Percentiles rank a stretch among this genome's conserved stretches.
phyloP scores from a whole-genome alignment of 352 stramenopile genomes.

The Plasmopara viticola region DNA sequence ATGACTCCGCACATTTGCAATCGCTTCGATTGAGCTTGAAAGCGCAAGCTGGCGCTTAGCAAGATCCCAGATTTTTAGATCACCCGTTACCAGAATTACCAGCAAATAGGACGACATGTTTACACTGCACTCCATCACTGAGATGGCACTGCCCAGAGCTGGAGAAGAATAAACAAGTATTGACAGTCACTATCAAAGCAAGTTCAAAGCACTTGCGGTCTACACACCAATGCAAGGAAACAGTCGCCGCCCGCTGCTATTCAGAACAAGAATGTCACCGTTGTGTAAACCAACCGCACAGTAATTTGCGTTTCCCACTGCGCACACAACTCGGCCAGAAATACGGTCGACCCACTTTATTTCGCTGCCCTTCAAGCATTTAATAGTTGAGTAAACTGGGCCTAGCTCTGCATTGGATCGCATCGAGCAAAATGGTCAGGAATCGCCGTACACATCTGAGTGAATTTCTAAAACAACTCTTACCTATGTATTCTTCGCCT shows the following conservation, averaged over 20 bases:
- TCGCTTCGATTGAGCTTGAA: slow-evolving; percentile 56
- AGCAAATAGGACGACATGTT: slow-evolving; percentile 59
- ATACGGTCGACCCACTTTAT: slow-evolving; percentile 81
- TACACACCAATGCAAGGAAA: slow-evolving; percentile 74
- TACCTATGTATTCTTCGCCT: slow-evolving; percentile 41
- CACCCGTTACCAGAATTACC: slow-evolving; percentile 55
- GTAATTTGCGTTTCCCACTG: slow-evolving; percentile 57
- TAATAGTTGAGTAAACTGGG: slow-evolving; percentile 64
- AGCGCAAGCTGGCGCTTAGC: slow-evolving; percentile 37
- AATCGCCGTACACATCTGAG: not conserved
- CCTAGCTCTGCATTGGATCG: slow-evolving; percentile 35
- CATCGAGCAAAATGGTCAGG: not conserved
- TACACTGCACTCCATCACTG: slow-evolving; percentile 67
- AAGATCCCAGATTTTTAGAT: slow-evolving; percentile 74
- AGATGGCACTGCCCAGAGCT: slow-evolving; percentile 61
- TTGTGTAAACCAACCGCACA: slow-evolving; percentile 55
- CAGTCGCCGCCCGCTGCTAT: slow-evolving; percentile 48
- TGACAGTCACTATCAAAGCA: slow-evolving; percentile 2
- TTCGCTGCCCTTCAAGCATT: slow-evolving; percentile 44
- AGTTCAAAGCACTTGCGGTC: not conserved
- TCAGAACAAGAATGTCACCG: slow-evolving; percentile 66
- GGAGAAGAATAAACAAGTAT: slow-evolving; percentile 1
- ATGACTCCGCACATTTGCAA: slow-evolving; percentile 37
- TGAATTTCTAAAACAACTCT: slow-evolving; percentile 3
- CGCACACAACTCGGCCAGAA: slow-evolving; percentile 46